Percentiles rank a stretch among this genome's conserved stretches.
phyloP scores from a whole-genome alignment of 176 grass and related monocot species.

The Lolium rigidum region DNA sequence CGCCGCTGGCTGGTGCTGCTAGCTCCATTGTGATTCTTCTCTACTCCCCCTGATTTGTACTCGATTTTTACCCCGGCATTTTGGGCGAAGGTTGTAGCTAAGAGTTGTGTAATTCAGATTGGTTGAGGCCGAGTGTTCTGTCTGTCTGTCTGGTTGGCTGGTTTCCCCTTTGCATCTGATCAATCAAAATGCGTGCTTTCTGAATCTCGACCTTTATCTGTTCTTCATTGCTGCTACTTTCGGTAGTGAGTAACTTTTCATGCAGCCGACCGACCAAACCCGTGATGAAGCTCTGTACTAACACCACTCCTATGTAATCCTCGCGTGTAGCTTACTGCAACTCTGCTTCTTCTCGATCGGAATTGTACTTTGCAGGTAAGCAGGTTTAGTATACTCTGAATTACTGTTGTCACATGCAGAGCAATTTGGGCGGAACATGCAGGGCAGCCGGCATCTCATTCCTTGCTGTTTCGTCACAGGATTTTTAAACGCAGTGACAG shows the following conservation, averaged over 20 bases:
- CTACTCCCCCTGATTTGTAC: constrained; percentile 55
- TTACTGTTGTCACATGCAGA: constrained; percentile 27
- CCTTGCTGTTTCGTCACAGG: constrained; percentile 29
- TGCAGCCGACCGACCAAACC: neutral
- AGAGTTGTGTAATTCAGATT: constrained; percentile 60
- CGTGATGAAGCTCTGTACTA: constrained; percentile 2
- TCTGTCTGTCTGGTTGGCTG: constrained; percentile 11
- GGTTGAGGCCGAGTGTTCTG: constrained; percentile 39
- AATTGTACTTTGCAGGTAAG: neutral
- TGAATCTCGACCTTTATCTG: neutral
- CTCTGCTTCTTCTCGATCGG: neutral
- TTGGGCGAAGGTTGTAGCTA: constrained; percentile 65
- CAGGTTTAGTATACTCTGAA: neutral
- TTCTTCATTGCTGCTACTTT: neutral
- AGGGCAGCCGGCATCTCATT: constrained; percentile 30
- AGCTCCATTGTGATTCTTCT: constrained; percentile 9
- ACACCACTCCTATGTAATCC: neutral
- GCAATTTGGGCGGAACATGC: constrained; percentile 1
- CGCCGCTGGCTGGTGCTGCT: neutral
- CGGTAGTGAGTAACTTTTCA: neutral
- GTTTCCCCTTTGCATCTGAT: constrained; percentile 32
- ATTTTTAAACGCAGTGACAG: neutral
- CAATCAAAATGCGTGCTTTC: constrained; percentile 31
- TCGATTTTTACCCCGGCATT: constrained; percentile 50
- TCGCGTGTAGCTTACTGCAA: constrained; percentile 3